A percentile compares a stretch with the other conserved stretches of the same genome.
These are phyloP conservation scores for Sophora flavescens DNA, from an alignment of 306 rosid genomes.

Conservation along the genomic window DNA sequence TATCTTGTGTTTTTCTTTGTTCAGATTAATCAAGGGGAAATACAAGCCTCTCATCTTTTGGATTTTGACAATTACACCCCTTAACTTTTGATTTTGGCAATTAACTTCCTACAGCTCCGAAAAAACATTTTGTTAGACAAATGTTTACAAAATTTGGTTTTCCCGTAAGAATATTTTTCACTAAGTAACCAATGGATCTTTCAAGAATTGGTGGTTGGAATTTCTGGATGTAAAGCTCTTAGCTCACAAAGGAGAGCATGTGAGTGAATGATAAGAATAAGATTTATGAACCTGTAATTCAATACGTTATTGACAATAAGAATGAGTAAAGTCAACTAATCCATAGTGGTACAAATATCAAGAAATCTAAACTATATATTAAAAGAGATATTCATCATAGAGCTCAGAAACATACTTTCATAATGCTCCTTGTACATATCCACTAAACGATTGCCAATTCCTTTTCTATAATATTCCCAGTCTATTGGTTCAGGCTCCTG, in stretches of 20 bases:
- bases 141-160: neutral
- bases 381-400: slow-evolving; percentile 7
- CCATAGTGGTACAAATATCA: neutral
- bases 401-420: slow-evolving; percentile 72
- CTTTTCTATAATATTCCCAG: slow-evolving; percentile 96
- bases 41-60: neutral
- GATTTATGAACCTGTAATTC: neutral
- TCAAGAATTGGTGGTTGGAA: neutral
- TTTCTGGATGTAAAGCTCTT: neutral
- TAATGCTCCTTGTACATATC: slow-evolving; percentile 98
- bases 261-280: neutral
- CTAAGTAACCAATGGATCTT: neutral
- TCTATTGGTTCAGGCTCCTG: slow-evolving; percentile 99
- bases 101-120: neutral
- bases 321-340: neutral
- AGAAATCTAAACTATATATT: neutral
- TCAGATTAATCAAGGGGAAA: no score
- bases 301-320: neutral
- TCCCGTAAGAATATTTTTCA: no score
- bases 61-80: neutral
- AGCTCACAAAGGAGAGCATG: slow-evolving; percentile 17
- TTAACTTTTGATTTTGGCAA: neutral
- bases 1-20: neutral
- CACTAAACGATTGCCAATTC: slow-evolving; percentile 93
- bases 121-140: neutral